These are phyloP conservation scores for Colletotrichum sp. DNA, from an alignment of 2,329 filamentous ascomycete genomes.

Conservation along the genomic window DNA sequence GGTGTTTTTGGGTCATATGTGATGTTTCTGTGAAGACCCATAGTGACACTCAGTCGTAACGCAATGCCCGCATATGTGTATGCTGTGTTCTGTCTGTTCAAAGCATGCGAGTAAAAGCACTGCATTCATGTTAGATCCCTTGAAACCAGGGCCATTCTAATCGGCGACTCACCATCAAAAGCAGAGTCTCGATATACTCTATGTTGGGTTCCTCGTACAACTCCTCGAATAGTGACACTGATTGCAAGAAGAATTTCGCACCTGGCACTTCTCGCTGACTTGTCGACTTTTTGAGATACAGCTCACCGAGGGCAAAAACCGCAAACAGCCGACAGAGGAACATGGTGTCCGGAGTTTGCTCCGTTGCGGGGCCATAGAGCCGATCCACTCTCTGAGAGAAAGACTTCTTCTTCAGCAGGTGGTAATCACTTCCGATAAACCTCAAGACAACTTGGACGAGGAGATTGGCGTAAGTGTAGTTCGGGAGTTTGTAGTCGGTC, in stretches of 20 bases:
- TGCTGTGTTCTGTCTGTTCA: constrained; percentile 38
- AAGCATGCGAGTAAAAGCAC: constrained; percentile 35
- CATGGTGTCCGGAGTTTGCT: constrained; percentile 28
- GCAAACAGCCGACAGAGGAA: constrained; percentile 50
- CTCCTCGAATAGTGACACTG: constrained; percentile 45
- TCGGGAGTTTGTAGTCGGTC: neutral
- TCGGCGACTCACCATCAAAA: constrained; percentile 36
- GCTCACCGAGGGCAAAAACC: constrained; percentile 48
- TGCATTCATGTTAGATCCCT: constrained; percentile 30
- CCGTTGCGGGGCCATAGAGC: constrained; percentile 34
- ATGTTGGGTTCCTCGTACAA: constrained; percentile 47
- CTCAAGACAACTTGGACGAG: constrained; percentile 31
- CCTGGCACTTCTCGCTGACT: constrained; percentile 41
- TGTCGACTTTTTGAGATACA: constrained; percentile 44
- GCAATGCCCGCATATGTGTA: constrained; percentile 37
- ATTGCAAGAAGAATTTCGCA: constrained; percentile 45
- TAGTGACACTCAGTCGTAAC: constrained; percentile 43
- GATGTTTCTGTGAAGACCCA: constrained; percentile 45
- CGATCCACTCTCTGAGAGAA: constrained; percentile 41
- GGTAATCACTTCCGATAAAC: constrained; percentile 36
- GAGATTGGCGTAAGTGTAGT: constrained; percentile 33
- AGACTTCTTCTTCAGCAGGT: constrained; percentile 37
- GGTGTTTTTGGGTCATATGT: constrained; percentile 22
- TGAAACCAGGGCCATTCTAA: neutral
- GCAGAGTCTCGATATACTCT: constrained; percentile 46